These are phyloP conservation scores for Pelargonium cotyledonis DNA, from an alignment of 441 rosid species.

Conservation along the genomic window DNA sequence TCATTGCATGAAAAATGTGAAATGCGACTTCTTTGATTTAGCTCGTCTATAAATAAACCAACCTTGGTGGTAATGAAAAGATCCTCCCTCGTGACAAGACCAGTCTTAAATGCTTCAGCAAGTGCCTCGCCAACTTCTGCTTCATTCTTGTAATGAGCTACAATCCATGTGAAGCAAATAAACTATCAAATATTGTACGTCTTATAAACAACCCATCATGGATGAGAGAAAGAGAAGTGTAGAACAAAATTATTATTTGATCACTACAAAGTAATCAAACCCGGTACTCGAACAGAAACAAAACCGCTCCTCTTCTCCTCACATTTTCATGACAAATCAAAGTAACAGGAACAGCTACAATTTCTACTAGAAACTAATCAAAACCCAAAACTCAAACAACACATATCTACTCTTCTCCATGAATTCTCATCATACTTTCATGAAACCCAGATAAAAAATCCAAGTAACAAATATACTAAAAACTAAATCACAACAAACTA, in stretches of 20 bases:
- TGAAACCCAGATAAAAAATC: too few species aligned
- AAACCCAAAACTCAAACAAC: too few species aligned
- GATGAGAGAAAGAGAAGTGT: not conserved
- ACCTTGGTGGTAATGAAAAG: constrained; percentile 89
- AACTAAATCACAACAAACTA: not conserved
- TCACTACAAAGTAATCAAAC: not conserved
- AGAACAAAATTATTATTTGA: not conserved
- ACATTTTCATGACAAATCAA: too few species aligned
- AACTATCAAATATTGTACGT: not conserved
- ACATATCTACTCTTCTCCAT: too few species aligned
- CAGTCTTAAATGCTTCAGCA: constrained; percentile 58
- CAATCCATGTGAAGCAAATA: constrained; percentile 19
- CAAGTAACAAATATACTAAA: not conserved
- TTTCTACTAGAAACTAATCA: too few species aligned
- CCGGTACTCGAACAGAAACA: too few species aligned
- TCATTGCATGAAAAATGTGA: constrained; percentile 1
- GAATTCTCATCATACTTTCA: too few species aligned
- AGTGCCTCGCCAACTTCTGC: constrained; percentile 80
- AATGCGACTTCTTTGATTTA: not conserved
- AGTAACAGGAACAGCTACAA: too few species aligned
- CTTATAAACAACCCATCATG: not conserved
- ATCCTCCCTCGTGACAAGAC: constrained; percentile 79
- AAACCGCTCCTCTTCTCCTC: too few species aligned
- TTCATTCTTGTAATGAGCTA: constrained; percentile 85
- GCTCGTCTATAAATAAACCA: constrained; percentile 2